A percentile compares a stretch with the other conserved stretches of the same genome.
Evolutionary conservation across 2,329 filamentous ascomycete species (phyloP).

Genomic region (Cordyceps fumosorosea): DNA sequence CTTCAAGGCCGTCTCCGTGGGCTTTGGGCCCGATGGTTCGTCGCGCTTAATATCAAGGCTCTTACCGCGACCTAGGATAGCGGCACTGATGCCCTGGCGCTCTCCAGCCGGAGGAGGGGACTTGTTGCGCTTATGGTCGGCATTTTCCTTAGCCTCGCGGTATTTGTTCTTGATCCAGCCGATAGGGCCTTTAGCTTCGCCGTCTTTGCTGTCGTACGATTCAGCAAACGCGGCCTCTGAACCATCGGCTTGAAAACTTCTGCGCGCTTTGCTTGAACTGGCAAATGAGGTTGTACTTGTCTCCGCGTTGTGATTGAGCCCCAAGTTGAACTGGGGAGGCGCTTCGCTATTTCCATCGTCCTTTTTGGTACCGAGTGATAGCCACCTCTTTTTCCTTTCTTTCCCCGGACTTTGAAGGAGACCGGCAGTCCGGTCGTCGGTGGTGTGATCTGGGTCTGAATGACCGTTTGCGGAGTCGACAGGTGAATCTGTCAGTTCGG

Average conservation of each 20-base stretch:
- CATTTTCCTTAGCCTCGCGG: slow-evolving; percentile 51
- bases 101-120: slow-evolving; percentile 41
- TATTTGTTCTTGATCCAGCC: slow-evolving; percentile 56
- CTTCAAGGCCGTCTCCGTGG: background rate
- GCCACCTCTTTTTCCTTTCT: slow-evolving; percentile 65
- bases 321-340: slow-evolving; percentile 43
- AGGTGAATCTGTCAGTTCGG: slow-evolving; percentile 65
- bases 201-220: slow-evolving; percentile 38
- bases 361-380: slow-evolving; percentile 59
- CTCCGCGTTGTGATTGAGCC: slow-evolving; percentile 56
- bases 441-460: slow-evolving; percentile 67
- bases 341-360: slow-evolving; percentile 46
- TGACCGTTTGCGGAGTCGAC: slow-evolving; percentile 76
- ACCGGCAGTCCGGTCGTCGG: slow-evolving; percentile 46
- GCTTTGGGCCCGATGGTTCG: slow-evolving; percentile 16
- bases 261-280: slow-evolving; percentile 46
- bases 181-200: slow-evolving; percentile 47
- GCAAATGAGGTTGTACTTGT: slow-evolving; percentile 62
- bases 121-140: slow-evolving; percentile 49
- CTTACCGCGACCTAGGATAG: slow-evolving; percentile 35
- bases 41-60: slow-evolving; percentile 43
- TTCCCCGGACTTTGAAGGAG: slow-evolving; percentile 47
- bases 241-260: slow-evolving; percentile 46
- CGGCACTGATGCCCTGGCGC: slow-evolving; percentile 22
- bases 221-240: slow-evolving; percentile 37